Conservation (phyloP, 495 filamentous ascomycete genomes). For the Haplographium delicatum region DNA sequence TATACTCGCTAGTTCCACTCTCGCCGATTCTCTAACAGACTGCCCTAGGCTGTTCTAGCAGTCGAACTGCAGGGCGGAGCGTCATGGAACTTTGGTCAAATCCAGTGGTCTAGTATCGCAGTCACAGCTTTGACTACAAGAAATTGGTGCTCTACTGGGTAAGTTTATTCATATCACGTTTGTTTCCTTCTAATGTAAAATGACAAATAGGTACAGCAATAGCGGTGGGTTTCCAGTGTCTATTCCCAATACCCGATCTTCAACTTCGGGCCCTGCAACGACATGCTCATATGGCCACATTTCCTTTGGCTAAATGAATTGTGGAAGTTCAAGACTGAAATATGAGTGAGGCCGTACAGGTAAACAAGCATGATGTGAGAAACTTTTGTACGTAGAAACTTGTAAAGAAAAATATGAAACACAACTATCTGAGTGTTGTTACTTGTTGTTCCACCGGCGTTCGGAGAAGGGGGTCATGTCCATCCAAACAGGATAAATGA, state of each 20-base stretch:
- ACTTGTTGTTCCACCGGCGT: no score
- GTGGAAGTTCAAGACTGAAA: no score
- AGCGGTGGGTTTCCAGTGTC: constrained; percentile 2
- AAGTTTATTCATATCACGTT: not conserved
- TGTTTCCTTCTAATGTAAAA: not conserved
- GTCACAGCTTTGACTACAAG: constrained; percentile 3
- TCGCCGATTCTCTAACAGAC: no score
- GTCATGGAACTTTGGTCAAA: constrained; percentile 8
- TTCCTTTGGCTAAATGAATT: no score
- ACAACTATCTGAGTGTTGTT: no score
- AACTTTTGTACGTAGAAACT: no score
- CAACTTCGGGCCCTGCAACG: not conserved
- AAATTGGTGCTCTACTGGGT: not conserved
- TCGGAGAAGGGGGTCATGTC: no score
- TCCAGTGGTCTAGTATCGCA: constrained; percentile 2
- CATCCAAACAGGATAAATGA: no score
- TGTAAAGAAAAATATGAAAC: no score
- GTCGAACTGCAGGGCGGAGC: constrained; percentile 8
- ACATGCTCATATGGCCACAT: constrained; percentile 9
- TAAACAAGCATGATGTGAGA: no score
- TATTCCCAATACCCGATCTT: not conserved
- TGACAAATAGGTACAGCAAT: not conserved
- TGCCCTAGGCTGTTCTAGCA: constrained; percentile 7
- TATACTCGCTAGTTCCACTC: not conserved
- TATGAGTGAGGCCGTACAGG: no score